Conservation (phyloP, 805 yeast genomes). For the Cyberlindnera nakhonratchasimensis region DNA sequence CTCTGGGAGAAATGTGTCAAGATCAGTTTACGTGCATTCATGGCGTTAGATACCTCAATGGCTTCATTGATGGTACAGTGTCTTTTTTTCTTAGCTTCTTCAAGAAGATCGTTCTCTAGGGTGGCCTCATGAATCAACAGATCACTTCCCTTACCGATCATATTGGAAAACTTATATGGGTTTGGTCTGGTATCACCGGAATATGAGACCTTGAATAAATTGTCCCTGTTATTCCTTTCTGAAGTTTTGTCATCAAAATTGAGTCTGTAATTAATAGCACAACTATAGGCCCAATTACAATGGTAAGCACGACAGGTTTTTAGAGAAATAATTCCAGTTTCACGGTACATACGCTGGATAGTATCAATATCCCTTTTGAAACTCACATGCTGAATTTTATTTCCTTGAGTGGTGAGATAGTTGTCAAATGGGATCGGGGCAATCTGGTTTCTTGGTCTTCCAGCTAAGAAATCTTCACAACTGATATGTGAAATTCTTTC, state of each 20-base stretch:
- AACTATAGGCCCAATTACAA: conserved; percentile 78
- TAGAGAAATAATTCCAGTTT: conserved; percentile 36
- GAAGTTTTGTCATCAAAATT: conserved; percentile 10
- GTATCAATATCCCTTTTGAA: conserved; percentile 24
- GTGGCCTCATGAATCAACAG: conserved; percentile 92
- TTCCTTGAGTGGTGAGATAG: conserved; percentile 2
- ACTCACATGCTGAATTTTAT: not conserved
- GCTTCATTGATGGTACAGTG: conserved; percentile 94
- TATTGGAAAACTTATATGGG: conserved; percentile 47
- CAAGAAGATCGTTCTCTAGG: conserved; percentile 69
- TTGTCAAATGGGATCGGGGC: conserved; percentile 29
- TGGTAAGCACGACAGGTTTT: conserved; percentile 68
- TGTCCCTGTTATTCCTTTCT: conserved; percentile 8
- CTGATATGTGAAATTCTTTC: conserved; percentile 49
- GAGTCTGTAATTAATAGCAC: conserved; percentile 47
- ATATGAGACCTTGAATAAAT: conserved; percentile 69
- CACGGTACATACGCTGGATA: conserved; percentile 37
- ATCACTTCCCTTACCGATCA: conserved; percentile 64
- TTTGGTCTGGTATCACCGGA: conserved; percentile 96
- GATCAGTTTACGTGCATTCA: conserved; percentile 69
- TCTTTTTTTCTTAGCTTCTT: conserved; percentile 76
- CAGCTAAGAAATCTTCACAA: conserved; percentile 54
- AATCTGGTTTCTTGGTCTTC: conserved; percentile 33
- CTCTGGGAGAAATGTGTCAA: conserved; percentile 93
- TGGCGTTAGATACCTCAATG: conserved; percentile 57